Conservation (phyloP, 2,329 filamentous ascomycete species). For the Meredithiella fracta region DNA sequence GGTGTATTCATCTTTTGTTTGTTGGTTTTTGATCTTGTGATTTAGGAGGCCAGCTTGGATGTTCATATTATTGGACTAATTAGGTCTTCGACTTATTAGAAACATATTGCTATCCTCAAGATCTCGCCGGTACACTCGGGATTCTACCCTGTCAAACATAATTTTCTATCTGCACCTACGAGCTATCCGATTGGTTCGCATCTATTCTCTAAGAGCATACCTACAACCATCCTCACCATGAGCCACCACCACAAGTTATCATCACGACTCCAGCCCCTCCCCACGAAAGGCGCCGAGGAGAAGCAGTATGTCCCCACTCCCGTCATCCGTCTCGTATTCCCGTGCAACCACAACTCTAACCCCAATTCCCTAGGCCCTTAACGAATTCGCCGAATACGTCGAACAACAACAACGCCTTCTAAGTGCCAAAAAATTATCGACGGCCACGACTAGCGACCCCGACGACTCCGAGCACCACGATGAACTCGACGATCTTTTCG, state of each 20-base stretch:
- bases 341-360: not conserved
- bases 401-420: slow-evolving; percentile 69
- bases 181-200: no score
- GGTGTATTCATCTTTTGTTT: not conserved
- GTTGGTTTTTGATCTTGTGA: no score
- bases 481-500: slow-evolving; percentile 82
- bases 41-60: not conserved
- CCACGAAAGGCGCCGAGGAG: slow-evolving; percentile 74
- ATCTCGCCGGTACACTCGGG: no score
- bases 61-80: not conserved
- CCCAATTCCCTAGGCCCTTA: slow-evolving; percentile 43
- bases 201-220: no score
- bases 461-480: slow-evolving; percentile 41
- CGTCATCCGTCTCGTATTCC: not conserved
- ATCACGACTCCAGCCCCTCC: slow-evolving; percentile 38
- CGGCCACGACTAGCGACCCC: not conserved
- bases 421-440: slow-evolving; percentile 34
- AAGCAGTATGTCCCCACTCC: slow-evolving; percentile 49
- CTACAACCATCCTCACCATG: no score
- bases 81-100: no score
- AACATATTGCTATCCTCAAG: no score
- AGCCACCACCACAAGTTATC: slow-evolving; percentile 16
- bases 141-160: no score
- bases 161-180: no score
- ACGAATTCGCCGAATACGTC: slow-evolving; percentile 95